phyloP scores from a whole-genome alignment of 179 eudicot species.

The Carnegiea gigantea region DNA sequence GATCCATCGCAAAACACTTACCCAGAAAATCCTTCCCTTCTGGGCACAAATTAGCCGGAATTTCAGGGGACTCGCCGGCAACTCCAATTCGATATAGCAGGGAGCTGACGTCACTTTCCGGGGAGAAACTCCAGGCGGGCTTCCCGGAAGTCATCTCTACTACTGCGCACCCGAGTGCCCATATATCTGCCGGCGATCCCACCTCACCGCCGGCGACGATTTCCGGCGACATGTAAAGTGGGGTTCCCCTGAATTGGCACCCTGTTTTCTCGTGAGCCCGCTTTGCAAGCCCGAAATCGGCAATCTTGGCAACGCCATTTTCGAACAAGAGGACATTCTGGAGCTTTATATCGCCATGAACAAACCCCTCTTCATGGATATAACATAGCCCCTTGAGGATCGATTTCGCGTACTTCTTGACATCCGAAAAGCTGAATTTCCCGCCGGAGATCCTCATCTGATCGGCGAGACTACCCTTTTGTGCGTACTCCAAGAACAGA shows the following conservation, averaged over 20 bases:
- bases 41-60: constrained; percentile 33
- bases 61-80: constrained; percentile 35
- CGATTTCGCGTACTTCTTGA: constrained; percentile 41
- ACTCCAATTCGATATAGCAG: constrained; percentile 37
- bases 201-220: constrained; percentile 41
- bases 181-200: constrained; percentile 42
- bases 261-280: constrained; percentile 23
- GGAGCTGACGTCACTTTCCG: constrained; percentile 33
- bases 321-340: constrained; percentile 50
- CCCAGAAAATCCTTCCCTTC: constrained; percentile 43
- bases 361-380: constrained; percentile 57
- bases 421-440: constrained; percentile 37
- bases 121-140: constrained; percentile 37
- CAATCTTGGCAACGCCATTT: constrained; percentile 44
- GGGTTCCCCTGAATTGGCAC: constrained; percentile 66
- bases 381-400: constrained; percentile 49
- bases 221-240: constrained; percentile 86
- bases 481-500: constrained; percentile 68
- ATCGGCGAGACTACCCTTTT: constrained; percentile 54
- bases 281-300: constrained; percentile 80
- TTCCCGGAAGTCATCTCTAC: constrained; percentile 44
- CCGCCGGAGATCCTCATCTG: constrained; percentile 34
- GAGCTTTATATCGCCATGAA: constrained; percentile 76
- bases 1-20: constrained; percentile 42
- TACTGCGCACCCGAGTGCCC: constrained; percentile 57